phyloP scores from a whole-genome alignment of 257 asterid species.

The Solanum peruvianum region DNA sequence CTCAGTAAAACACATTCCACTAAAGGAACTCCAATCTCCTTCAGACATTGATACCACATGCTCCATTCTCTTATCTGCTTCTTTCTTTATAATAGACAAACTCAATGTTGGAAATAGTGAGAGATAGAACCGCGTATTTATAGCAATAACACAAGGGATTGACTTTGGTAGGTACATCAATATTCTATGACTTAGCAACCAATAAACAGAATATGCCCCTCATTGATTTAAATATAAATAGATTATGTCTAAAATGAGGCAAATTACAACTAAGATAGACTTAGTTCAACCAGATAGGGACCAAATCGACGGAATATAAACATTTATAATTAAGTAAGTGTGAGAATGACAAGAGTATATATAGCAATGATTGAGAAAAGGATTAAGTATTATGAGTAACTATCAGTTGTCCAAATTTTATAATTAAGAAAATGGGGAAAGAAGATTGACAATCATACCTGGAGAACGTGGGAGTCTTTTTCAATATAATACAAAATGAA shows the following conservation, averaged over 20 bases:
- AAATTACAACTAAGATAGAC: neutral
- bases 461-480: conserved; percentile 19
- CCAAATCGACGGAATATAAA: neutral
- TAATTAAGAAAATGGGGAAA: neutral
- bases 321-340: neutral
- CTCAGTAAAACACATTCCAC: conserved; percentile 41
- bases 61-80: conserved; percentile 30
- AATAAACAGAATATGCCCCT: neutral
- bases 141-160: neutral
- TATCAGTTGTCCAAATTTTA: neutral
- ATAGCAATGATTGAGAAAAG: conserved; percentile 3
- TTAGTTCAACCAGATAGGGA: neutral
- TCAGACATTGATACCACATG: conserved; percentile 37
- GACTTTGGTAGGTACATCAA: neutral
- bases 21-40: conserved; percentile 56
- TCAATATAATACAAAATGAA: neutral
- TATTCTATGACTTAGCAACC: neutral
- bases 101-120: neutral
- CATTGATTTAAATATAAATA: neutral
- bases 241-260: neutral
- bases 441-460: neutral
- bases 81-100: neutral
- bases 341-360: conserved; percentile 3
- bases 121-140: neutral
- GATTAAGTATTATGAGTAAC: neutral